Base-by-base conservation (phyloP, 495 filamentous ascomycete species). In the Lophium mytilinum region DNA sequence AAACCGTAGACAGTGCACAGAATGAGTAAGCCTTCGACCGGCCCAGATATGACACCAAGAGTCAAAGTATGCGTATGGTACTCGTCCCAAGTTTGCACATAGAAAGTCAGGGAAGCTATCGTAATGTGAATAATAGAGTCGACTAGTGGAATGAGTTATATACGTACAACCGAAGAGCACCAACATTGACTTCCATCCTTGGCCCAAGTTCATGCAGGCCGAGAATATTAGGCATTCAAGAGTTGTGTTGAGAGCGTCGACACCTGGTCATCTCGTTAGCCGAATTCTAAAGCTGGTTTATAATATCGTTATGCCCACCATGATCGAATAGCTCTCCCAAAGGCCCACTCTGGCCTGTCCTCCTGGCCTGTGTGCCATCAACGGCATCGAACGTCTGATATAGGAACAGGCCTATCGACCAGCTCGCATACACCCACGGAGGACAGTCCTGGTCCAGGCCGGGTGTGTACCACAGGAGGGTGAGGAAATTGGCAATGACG, bases 341-440 rank as follows among this genome's bases (percentile, higher is more conserved):
- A 42, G 93, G 93, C 1, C 93, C 93, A 69, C 88, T 94, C 66
- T 97, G 93, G 49, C 77, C 83, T 18, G 93, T 98, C 68, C 93
- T 83, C 66, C 93, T 82, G 80, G 93, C 93, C 69, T 98, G 93
- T 37, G 88, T 81, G 42, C 93, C 93, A 74, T 98, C 93, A 50
- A 96, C 88, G 5, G 92, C 93, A 73, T 98, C 93, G 71, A 97
- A 96, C 0, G 93, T 98, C 78, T 98, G 93, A 68, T 98, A 98
- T 36, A 98, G 72, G 69, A 96, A 96, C 62, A 98, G 72, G 1
- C 93, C 93, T 46, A 86, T 73, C 18, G 94, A 83, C 84, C 89
- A 98, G 59, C 83, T 86, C 50, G 83, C 85, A 77, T 97, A 98
- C 14, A 98, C 93, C 93, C 92, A 97, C 0, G 78, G 60, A 7